A percentile compares a stretch with the other conserved stretches of the same genome.
These are phyloP conservation scores for Ceratobasidium sp. DNA, from an alignment of 1,284 basidiomycete genomes.

Conservation along the genomic window DNA sequence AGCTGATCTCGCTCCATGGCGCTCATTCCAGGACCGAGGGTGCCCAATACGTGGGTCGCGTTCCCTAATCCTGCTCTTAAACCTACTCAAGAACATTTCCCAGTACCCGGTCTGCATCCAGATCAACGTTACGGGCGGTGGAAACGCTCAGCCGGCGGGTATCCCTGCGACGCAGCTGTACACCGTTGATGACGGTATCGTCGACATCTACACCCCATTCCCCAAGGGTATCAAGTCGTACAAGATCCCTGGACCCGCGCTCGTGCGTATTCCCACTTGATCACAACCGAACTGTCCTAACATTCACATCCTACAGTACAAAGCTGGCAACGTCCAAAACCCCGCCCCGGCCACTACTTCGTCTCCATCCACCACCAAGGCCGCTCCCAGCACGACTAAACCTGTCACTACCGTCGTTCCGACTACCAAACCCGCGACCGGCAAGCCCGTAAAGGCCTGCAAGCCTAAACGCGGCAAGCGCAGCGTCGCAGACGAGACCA, in stretches of 20 bases:
- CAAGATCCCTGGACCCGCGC: slow-evolving; percentile 31
- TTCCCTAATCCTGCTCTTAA: not conserved
- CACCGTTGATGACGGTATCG: slow-evolving; percentile 17
- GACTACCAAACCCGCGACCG: not conserved
- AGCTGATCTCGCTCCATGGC: slow-evolving; percentile 76
- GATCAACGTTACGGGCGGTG: slow-evolving; percentile 63
- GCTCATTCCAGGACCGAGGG: slow-evolving; percentile 64
- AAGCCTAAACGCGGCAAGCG: slow-evolving; percentile 28
- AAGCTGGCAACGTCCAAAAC: not conserved
- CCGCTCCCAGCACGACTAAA: slow-evolving; percentile 43
- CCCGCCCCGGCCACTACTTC: slow-evolving; percentile 29
- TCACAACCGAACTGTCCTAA: not conserved
- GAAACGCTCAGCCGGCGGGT: slow-evolving; percentile 1
- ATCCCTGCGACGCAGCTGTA: slow-evolving; percentile 34
- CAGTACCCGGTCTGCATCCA: slow-evolving; percentile 77
- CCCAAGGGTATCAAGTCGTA: not conserved
- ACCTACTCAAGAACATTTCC: not conserved
- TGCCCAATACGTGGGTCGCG: slow-evolving; percentile 51
- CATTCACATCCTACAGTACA: not conserved
- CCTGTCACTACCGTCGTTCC: slow-evolving; percentile 38
- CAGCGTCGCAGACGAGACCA: slow-evolving; percentile 26
- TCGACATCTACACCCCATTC: slow-evolving; percentile 23
- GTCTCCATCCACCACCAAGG: slow-evolving; percentile 24
- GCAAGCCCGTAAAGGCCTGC: slow-evolving; percentile 15
- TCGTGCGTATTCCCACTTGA: not conserved